Conservation (phyloP, 2,329 filamentous ascomycete genomes). For the Fusarium nygamai region DNA sequence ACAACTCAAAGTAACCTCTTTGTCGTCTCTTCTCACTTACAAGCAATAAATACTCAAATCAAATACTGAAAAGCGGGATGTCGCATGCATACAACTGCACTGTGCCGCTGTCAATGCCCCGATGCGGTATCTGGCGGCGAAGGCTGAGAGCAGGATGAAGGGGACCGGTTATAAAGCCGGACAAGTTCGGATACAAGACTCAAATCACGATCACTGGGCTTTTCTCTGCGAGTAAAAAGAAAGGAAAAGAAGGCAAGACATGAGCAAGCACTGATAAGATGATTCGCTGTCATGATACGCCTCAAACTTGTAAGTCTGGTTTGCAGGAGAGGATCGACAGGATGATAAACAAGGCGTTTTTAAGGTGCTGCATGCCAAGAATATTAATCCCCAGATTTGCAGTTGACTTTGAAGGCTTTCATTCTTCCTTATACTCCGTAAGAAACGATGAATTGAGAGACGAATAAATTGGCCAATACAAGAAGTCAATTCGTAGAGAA, state of each 20-base stretch:
- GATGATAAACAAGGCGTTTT: background rate
- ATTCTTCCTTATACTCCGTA: background rate
- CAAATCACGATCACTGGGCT: background rate
- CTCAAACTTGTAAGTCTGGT: background rate
- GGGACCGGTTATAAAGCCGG: slow-evolving; percentile 4
- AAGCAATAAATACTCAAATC: background rate
- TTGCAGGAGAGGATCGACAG: background rate
- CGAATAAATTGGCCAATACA: slow-evolving; percentile 2
- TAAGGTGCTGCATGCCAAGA: slow-evolving; percentile 1
- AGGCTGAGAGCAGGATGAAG: slow-evolving; percentile 1
- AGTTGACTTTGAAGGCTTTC: background rate
- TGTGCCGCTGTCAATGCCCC: slow-evolving; percentile 6
- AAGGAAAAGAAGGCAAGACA: background rate
- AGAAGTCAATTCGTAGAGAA: slow-evolving; percentile 4
- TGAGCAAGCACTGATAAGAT: background rate
- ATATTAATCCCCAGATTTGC: background rate
- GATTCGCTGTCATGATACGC: background rate
- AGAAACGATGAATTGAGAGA: background rate
- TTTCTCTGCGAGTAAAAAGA: background rate
- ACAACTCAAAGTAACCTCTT: background rate
- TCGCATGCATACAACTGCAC: background rate
- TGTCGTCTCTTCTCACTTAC: background rate
- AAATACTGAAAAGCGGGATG: background rate
- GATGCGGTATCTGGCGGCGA: slow-evolving; percentile 9
- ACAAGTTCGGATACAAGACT: background rate